Percentiles rank a stretch among this genome's conserved stretches.
phyloP scores from a whole-genome alignment of 2,329 filamentous ascomycete species.

The Monosporascus ibericus region DNA sequence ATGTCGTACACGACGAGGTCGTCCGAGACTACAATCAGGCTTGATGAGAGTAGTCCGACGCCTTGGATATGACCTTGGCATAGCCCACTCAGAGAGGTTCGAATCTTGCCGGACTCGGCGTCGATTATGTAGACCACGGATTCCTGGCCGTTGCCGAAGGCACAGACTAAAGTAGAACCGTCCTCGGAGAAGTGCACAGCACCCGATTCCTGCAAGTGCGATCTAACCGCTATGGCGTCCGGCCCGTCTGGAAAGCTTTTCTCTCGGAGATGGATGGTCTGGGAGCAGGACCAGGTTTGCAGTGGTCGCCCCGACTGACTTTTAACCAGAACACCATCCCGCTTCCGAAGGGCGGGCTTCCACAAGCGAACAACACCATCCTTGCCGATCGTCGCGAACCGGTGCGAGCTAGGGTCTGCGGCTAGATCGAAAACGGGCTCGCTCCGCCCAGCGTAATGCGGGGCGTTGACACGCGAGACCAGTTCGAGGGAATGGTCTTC shows the following conservation, averaged over 20 bases:
- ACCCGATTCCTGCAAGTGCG: constrained; percentile 43
- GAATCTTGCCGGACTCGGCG: constrained; percentile 59
- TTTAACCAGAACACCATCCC: constrained; percentile 60
- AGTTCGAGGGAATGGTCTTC: constrained; percentile 59
- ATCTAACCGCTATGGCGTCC: constrained; percentile 21
- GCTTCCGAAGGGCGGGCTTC: constrained; percentile 65
- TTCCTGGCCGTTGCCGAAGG: constrained; percentile 46
- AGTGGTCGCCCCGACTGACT: constrained; percentile 52
- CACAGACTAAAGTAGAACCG: constrained; percentile 73
- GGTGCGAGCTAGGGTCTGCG: constrained; percentile 59
- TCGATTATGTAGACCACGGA: constrained; percentile 73
- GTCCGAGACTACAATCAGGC: constrained; percentile 69
- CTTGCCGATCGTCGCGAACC: constrained; percentile 80
- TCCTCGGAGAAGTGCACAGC: constrained; percentile 76
- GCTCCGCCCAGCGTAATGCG: constrained; percentile 57
- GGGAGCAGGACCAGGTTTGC: constrained; percentile 69
- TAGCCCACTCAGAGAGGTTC: constrained; percentile 60
- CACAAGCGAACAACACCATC: constrained; percentile 76
- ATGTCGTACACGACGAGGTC: constrained; percentile 77
- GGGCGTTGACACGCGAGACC: constrained; percentile 75
- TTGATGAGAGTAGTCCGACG: constrained; percentile 66
- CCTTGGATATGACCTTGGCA: constrained; percentile 60
- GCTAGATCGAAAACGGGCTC: constrained; percentile 66
- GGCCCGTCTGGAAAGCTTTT: constrained; percentile 29
- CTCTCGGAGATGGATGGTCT: constrained; percentile 45